Base-by-base conservation (phyloP, 176 grass and related monocot genomes). In the Oropetium thomaeum region DNA sequence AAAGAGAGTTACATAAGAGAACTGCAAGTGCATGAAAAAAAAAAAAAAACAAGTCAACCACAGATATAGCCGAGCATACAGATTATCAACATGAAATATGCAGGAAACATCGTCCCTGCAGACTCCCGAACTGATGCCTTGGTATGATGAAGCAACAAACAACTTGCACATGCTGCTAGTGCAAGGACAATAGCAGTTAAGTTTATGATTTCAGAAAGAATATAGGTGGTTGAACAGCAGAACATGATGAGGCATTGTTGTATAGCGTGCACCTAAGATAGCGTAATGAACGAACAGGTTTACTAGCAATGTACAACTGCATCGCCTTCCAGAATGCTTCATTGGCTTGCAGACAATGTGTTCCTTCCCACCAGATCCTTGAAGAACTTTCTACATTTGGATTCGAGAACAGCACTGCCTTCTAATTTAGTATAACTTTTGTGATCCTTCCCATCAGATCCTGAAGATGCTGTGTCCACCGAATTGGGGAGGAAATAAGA, bases 101-200 rank as follows among this genome's bases (percentile, higher is more conserved):
- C 86, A 0, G 79, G 82, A 65, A 92, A 92, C 89, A 89, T 92
- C 29, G 88, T 88, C 22, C 78, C 85, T 92, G 89, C 5, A 88
- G 69, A 72, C 62, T 75, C 63, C 89, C 78, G 45, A 89, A 92
- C 43, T 92, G 85, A 60, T 93, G 93, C 58, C 93, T 87, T 0
- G 87, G 93, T 80, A 97, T 58, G 0, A n/a, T 8, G 23, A 65
- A 17, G 38, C 22, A 16, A 35, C 22, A 37, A 49, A 2, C 14
- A 23, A 79, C 38, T n/a, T 10, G 20, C 35, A 33, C 10, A 19
- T 25, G 43, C 13, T 64, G 13, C n/a, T 52, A 20, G 8, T 17
- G 4, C 22, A 29, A 32, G 8, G 5, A 40, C 9, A 20, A 40
- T 19, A 54, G 5, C 37, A 54, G 15, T 6, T 61, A 10, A 20